Percentiles rank a stretch among this genome's conserved stretches.
These are phyloP conservation scores for Boechera retrofracta DNA, from an alignment of 345 rosid species.

Conservation along the genomic window DNA sequence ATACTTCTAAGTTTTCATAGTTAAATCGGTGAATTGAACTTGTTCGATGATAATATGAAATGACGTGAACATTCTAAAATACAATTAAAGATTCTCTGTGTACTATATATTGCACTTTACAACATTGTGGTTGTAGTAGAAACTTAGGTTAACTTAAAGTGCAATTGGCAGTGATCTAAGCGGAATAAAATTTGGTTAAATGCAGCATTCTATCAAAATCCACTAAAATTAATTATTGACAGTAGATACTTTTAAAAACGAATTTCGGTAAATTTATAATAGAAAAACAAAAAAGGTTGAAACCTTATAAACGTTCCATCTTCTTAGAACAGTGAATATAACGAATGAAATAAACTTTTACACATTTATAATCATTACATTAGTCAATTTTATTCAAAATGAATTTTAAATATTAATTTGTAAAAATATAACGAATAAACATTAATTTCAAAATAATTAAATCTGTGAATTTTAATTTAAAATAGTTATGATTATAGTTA, in stretches of 20 bases:
- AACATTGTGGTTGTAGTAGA: slow-evolving; percentile 5
- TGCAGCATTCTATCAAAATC: background rate
- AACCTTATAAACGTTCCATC: background rate
- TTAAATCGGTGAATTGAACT: background rate
- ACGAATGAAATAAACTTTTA: background rate
- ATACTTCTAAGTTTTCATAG: background rate
- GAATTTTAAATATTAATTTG: background rate
- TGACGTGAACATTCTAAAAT: background rate
- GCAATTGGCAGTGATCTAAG: slow-evolving; percentile 11
- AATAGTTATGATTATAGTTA: background rate
- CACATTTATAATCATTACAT: background rate
- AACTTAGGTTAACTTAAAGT: slow-evolving; percentile 21
- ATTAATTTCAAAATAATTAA: background rate
- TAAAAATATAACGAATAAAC: background rate
- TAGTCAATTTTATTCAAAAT: background rate
- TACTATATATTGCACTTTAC: background rate
- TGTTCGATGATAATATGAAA: background rate
- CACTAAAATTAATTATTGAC: background rate
- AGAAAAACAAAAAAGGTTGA: background rate
- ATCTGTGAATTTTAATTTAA: background rate
- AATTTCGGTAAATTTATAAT: background rate
- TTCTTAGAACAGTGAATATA: background rate
- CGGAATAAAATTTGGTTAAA: background rate
- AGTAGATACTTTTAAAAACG: background rate
- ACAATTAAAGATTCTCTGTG: background rate